Evolutionary conservation across 768 basidiomycete species (phyloP).

Genomic region (Suillus clintonianus): DNA sequence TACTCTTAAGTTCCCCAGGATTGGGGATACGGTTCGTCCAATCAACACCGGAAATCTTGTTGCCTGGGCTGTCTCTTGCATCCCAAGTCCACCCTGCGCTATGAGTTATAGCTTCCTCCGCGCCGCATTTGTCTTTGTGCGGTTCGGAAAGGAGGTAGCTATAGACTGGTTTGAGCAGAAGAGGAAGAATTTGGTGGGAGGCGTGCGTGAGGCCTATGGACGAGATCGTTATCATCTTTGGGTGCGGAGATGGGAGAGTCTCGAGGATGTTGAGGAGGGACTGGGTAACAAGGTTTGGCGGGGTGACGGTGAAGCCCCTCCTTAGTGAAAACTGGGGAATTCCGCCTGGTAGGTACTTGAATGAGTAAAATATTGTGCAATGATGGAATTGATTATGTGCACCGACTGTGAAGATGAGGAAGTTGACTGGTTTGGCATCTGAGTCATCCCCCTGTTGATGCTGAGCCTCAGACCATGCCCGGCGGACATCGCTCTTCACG

Average conservation of each 20-base stretch:
- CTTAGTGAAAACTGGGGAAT: slow-evolving; percentile 43
- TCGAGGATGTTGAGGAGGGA: slow-evolving; percentile 56
- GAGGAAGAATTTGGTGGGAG: slow-evolving; percentile 48
- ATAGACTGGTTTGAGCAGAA: slow-evolving; percentile 52
- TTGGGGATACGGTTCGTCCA: too few relatives aligned
- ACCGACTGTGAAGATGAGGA: slow-evolving; percentile 66
- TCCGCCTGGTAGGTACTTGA: slow-evolving; percentile 39
- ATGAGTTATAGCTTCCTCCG: slow-evolving; percentile 56
- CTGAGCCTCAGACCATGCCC: slow-evolving; percentile 45
- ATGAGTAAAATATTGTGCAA: slow-evolving; percentile 2
- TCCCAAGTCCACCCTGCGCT: too few relatives aligned
- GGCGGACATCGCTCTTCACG: too few relatives aligned
- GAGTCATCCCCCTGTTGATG: slow-evolving; percentile 19
- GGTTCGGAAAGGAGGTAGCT: slow-evolving; percentile 42
- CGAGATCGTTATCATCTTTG: slow-evolving; percentile 56
- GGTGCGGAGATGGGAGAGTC: slow-evolving; percentile 49
- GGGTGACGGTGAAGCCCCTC: slow-evolving; percentile 51
- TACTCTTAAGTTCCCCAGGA: slow-evolving; percentile 41
- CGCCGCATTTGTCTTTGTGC: slow-evolving; percentile 63
- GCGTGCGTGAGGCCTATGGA: slow-evolving; percentile 50
- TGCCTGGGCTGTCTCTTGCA: too few relatives aligned
- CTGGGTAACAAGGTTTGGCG: slow-evolving; percentile 60
- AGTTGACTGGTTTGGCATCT: slow-evolving; percentile 44
- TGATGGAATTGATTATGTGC: slow-evolving; percentile 15
- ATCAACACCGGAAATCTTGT: too few relatives aligned